These are phyloP conservation scores for Petunia secreta DNA, from an alignment of 257 asterid species.

Conservation along the genomic window DNA sequence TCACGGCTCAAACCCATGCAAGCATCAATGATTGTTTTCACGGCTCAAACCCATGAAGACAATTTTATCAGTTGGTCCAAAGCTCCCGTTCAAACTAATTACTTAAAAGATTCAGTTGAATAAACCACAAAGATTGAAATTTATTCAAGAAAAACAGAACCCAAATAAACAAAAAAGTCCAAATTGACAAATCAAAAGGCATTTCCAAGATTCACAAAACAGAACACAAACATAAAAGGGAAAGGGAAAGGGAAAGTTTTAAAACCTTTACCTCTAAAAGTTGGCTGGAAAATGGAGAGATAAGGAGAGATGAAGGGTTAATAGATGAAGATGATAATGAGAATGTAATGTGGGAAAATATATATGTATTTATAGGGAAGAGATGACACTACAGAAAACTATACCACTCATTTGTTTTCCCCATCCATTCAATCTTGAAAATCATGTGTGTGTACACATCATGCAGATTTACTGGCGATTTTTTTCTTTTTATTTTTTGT, in stretches of 20 bases:
- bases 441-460: background rate
- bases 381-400: slow-evolving; percentile 16
- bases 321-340: slow-evolving; percentile 10
- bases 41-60: too few species aligned
- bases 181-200: slow-evolving; percentile 13
- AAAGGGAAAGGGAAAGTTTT: background rate
- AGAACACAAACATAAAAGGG: background rate
- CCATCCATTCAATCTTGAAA: background rate
- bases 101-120: background rate
- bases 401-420: background rate
- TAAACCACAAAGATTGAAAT: background rate
- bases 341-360: slow-evolving; percentile 19
- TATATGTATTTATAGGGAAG: background rate
- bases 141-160: slow-evolving; percentile 5
- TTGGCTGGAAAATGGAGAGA: background rate
- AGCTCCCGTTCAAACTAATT: too few species aligned
- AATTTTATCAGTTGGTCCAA: too few species aligned
- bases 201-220: slow-evolving; percentile 23
- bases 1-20: too few species aligned
- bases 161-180: background rate
- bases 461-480: background rate
- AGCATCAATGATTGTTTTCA: too few species aligned
- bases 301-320: slow-evolving; percentile 25
- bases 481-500: background rate
- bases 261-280: slow-evolving; percentile 25